Base-by-base conservation (phyloP, 192 early-diverging fungal genomes). In the Backusella luteola region DNA sequence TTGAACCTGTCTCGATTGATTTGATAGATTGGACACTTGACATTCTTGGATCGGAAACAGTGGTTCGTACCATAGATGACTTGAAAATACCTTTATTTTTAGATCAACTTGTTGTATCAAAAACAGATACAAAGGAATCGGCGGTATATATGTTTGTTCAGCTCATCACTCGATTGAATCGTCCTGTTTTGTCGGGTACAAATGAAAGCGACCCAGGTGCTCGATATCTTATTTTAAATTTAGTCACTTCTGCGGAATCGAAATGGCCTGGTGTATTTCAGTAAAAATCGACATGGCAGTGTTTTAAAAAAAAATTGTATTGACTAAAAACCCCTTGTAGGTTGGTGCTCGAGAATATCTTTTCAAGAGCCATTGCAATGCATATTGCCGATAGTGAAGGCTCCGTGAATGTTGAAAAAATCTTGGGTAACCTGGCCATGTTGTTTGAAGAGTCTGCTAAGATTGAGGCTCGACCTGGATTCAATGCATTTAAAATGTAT, bases 351-450 rank as follows among this genome's bases (percentile, higher is more conserved):
- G 68, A 81, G 8, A 69, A 74, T 35, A 74, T 76, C 1, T 81
- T 81, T 38, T 77, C 80, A 14, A 68, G 74, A 41, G 67, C 76
- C 32, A 74, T 70, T 59, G 56, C 67, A 19, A 68, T 73, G 39
- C 63, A 77, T 77, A 74, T 77, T 21, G 46, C 67, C n/a, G 76
- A 81, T 52, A 74, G 73, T n/a, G 68, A 74, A 63, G 72, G 73
- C 0, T 69, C 80, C 0, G 66, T 73, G 1, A 59, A 53, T 71
- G 67, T 77, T 21, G 76, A 77, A 63, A 68, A 74, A 73, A 77
- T 77, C 34, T 38, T 71, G 34, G 67, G 76, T 15, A 77, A 81
- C 66, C 21, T 77, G 36, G 76, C 76, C 39, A 68, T 68, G 66
- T 19, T 81, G 26, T 77, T 81, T 72, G 80, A 74, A 17, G 73